phyloP scores from a whole-genome alignment of 148 eudicot genomes.

The Spergularia marina region DNA sequence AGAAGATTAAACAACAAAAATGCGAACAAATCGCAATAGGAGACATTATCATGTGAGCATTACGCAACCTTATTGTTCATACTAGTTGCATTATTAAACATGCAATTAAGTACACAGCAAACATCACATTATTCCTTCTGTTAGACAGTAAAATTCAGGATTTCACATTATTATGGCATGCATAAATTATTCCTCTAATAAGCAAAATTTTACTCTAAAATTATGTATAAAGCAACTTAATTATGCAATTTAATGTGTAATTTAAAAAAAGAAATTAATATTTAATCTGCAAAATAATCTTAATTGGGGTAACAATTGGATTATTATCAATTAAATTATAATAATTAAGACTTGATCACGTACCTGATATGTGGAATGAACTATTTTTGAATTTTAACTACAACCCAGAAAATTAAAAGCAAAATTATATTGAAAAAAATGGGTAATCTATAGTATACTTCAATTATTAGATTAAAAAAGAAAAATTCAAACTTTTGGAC shows the following conservation, averaged over 20 bases:
- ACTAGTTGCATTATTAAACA: constrained; percentile 3
- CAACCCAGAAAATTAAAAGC: constrained; percentile 8
- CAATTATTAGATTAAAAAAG: no score
- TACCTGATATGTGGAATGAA: constrained; percentile 17
- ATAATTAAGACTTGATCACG: not conserved
- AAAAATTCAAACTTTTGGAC: no score
- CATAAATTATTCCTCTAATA: not conserved
- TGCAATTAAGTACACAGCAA: not conserved
- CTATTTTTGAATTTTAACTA: not conserved
- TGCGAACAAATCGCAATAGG: constrained; percentile 5
- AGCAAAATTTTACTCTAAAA: not conserved
- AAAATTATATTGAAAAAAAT: not conserved
- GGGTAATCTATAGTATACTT: not conserved
- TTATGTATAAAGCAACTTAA: not conserved
- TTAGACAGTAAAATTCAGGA: no score
- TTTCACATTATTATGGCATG: not conserved
- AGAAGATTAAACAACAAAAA: constrained; percentile 13
- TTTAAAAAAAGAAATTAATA: not conserved
- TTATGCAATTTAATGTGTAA: not conserved
- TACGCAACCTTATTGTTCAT: not conserved
- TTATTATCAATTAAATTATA: not conserved
- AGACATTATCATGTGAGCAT: constrained; percentile 14
- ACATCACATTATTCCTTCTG: no score
- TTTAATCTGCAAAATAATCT: not conserved
- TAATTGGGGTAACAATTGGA: not conserved